phyloP scores from a whole-genome alignment of 805 yeast species.

The Cyberlindnera mycetangii region DNA sequence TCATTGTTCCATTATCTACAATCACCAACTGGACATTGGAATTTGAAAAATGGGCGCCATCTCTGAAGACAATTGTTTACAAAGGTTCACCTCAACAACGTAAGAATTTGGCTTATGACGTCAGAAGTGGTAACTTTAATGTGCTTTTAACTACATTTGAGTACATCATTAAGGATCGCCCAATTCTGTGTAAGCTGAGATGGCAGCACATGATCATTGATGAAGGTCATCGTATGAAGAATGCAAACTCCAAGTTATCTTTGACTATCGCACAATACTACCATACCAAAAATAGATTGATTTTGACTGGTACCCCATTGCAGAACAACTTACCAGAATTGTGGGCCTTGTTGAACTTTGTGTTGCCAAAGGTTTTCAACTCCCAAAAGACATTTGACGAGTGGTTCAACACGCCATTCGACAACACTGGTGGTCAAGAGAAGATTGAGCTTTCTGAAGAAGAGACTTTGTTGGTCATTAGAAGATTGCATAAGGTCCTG shows the following conservation, averaged over 20 bases:
- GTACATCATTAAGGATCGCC: slow-evolving; percentile 75
- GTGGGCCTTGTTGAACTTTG: slow-evolving; percentile 82
- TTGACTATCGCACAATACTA: slow-evolving; percentile 68
- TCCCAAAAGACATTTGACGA: slow-evolving; percentile 85
- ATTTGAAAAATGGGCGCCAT: slow-evolving; percentile 86
- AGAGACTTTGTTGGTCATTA: slow-evolving; percentile 75
- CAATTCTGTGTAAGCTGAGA: slow-evolving; percentile 60
- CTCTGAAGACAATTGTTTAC: slow-evolving; percentile 64
- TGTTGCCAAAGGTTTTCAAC: slow-evolving; percentile 78
- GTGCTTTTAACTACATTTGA: slow-evolving; percentile 80
- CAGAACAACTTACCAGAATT: slow-evolving; percentile 83
- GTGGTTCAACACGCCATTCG: slow-evolving; percentile 89
- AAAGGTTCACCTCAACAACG: slow-evolving; percentile 75
- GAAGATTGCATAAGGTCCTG: slow-evolving; percentile 83
- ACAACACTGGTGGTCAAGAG: slow-evolving; percentile 79
- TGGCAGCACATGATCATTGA: slow-evolving; percentile 89
- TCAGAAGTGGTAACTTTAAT: slow-evolving; percentile 67
- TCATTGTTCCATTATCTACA: slow-evolving; percentile 81
- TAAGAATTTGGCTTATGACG: slow-evolving; percentile 59
- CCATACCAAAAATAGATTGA: slow-evolving; percentile 71
- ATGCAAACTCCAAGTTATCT: slow-evolving; percentile 70
- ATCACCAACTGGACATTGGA: slow-evolving; percentile 84
- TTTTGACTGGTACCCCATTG: slow-evolving; percentile 84
- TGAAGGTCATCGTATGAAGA: slow-evolving; percentile 90
- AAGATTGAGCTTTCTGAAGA: slow-evolving; percentile 80